phyloP scores from a whole-genome alignment of 2,329 filamentous ascomycete genomes.

The Xylaria sp. region DNA sequence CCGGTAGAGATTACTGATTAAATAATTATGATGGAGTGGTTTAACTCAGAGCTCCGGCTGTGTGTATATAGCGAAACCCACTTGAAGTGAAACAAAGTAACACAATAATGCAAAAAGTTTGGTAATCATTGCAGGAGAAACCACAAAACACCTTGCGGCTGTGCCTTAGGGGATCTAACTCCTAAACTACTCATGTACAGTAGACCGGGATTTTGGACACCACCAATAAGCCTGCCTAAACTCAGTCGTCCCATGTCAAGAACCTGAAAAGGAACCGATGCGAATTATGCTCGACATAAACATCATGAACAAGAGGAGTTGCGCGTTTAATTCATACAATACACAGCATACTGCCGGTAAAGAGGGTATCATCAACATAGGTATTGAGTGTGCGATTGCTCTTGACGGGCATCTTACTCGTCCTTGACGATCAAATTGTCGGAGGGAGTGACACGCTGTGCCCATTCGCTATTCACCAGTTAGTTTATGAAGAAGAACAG shows the following conservation, averaged over 20 bases:
- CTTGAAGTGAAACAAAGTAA: slow-evolving; percentile 9
- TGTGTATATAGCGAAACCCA: slow-evolving; percentile 5
- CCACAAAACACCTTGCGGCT: slow-evolving; percentile 12
- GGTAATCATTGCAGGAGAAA: slow-evolving; percentile 5
- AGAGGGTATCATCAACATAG: slow-evolving; percentile 32
- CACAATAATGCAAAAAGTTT: slow-evolving; percentile 8
- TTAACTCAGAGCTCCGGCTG: no score
- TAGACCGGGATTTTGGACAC: slow-evolving; percentile 14
- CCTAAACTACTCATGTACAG: slow-evolving; percentile 27
- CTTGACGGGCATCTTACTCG: slow-evolving; percentile 15
- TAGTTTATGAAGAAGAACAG: slow-evolving; percentile 23
- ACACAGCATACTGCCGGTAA: slow-evolving; percentile 21
- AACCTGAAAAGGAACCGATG: slow-evolving; percentile 17
- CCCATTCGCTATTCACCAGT: slow-evolving; percentile 60
- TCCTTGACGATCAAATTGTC: slow-evolving; percentile 66
- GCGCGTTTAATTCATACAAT: slow-evolving; percentile 10
- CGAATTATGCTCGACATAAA: slow-evolving; percentile 15
- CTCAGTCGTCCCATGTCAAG: slow-evolving; percentile 7
- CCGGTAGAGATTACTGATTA: no score
- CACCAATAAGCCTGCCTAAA: slow-evolving; percentile 4
- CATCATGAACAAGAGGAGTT: slow-evolving; percentile 4
- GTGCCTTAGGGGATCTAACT: slow-evolving; percentile 8
- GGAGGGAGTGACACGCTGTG: slow-evolving; percentile 62
- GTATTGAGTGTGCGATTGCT: slow-evolving; percentile 9
- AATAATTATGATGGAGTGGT: no score